phyloP scores from a whole-genome alignment of 805 yeast genomes.

The Cyberlindnera xylosilytica region DNA sequence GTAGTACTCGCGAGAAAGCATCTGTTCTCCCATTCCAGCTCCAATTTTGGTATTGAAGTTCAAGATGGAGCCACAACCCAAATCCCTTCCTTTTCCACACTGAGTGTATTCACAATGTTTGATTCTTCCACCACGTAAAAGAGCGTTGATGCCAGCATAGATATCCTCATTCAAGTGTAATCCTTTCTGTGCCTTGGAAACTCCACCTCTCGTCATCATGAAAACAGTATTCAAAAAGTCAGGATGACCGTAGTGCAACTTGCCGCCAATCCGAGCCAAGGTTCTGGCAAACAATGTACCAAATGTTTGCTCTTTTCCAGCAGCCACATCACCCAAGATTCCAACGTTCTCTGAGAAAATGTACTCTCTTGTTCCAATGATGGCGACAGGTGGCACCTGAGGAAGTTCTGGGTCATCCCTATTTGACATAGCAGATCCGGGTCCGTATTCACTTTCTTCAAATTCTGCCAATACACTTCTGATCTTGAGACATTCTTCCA shows the following conservation, averaged over 20 bases:
- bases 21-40: conserved; percentile 89
- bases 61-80: conserved; percentile 79
- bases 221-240: conserved; percentile 73
- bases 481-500: conserved; percentile 76
- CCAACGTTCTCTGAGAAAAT: conserved; percentile 84
- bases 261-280: conserved; percentile 77
- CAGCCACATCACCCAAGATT: conserved; percentile 80
- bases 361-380: conserved; percentile 80
- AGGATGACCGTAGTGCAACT: conserved; percentile 84
- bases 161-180: conserved; percentile 82
- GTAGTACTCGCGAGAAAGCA: conserved; percentile 78
- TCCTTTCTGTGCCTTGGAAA: conserved; percentile 81
- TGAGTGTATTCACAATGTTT: conserved; percentile 81
- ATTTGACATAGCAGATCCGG: not conserved
- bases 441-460: conserved; percentile 43
- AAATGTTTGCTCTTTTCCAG: conserved; percentile 85
- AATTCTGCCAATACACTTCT: conserved; percentile 74
- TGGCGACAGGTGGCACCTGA: conserved; percentile 67
- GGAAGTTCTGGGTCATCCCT: conserved; percentile 42
- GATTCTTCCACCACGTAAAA: conserved; percentile 77
- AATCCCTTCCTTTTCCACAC: conserved; percentile 85
- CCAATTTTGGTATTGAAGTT: conserved; percentile 84
- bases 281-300: conserved; percentile 84
- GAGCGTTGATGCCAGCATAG: conserved; percentile 81
- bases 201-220: conserved; percentile 86